These are phyloP conservation scores for Trichocladium antarcticum DNA, from an alignment of 495 filamentous ascomycete genomes.

Conservation along the genomic window DNA sequence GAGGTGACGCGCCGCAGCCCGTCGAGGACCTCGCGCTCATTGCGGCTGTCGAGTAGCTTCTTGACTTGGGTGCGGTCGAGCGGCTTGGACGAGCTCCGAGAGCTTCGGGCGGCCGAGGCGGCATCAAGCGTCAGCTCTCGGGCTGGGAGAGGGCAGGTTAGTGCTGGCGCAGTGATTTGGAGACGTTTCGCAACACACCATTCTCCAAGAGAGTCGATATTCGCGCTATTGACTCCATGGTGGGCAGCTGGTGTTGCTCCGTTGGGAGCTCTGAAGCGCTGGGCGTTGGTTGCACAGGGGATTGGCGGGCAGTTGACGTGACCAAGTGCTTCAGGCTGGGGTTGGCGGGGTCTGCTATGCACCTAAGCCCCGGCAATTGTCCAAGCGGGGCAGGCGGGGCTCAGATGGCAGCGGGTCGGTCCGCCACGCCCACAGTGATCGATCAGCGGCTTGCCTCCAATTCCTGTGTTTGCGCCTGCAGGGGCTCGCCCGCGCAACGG, in stretches of 20 bases:
- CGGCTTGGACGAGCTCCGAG: slow-evolving; percentile 39
- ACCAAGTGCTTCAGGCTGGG: not conserved
- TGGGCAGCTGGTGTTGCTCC: not conserved
- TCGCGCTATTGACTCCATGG: slow-evolving; percentile 88
- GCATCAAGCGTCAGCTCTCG: slow-evolving; percentile 95
- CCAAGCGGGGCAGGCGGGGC: slow-evolving; percentile 4
- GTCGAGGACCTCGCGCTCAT: slow-evolving; percentile 86
- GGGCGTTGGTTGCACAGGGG: not conserved
- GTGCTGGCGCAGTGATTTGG: not conserved
- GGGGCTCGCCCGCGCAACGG: not conserved
- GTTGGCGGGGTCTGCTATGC: slow-evolving; percentile 20
- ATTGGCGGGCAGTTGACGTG: slow-evolving; percentile 25
- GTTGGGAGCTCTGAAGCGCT: not conserved
- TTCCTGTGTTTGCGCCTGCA: no score
- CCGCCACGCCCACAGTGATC: not conserved
- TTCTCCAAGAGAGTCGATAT: slow-evolving; percentile 90
- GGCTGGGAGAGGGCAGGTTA: slow-evolving; percentile 40
- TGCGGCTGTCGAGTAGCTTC: slow-evolving; percentile 86
- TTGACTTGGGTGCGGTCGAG: slow-evolving; percentile 61
- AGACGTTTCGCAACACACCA: slow-evolving; percentile 41
- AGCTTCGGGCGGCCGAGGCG: slow-evolving; percentile 60
- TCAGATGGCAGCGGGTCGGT: slow-evolving; percentile 10
- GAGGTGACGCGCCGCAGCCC: slow-evolving; percentile 82
- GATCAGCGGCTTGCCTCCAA: slow-evolving; percentile 1
- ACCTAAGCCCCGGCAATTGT: slow-evolving; percentile 16